Conservation (phyloP, 2,329 filamentous ascomycete species). For the Endothia cerciana region DNA sequence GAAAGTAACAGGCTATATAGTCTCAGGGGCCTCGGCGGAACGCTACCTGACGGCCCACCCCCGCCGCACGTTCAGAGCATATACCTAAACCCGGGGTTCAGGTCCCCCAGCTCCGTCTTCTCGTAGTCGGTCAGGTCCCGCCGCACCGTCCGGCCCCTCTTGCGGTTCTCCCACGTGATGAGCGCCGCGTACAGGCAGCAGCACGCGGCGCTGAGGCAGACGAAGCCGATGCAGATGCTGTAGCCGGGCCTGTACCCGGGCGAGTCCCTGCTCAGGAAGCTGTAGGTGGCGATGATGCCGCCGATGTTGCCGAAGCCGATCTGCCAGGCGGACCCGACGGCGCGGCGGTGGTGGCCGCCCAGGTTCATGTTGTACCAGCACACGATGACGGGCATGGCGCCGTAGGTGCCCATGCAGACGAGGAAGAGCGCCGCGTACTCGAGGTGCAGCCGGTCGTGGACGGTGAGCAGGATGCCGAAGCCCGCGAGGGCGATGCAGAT, state of each 20-base stretch:
- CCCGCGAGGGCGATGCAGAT: slow-evolving; percentile 73
- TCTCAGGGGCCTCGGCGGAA: too few relatives aligned
- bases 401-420: slow-evolving; percentile 78
- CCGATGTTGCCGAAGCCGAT: slow-evolving; percentile 80
- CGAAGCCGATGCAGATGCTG: slow-evolving; percentile 75
- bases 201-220: slow-evolving; percentile 65
- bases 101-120: slow-evolving; percentile 46
- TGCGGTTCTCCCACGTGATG: slow-evolving; percentile 64
- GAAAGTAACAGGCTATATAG: too few relatives aligned
- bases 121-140: slow-evolving; percentile 39
- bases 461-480: slow-evolving; percentile 73
- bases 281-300: slow-evolving; percentile 76
- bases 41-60: too few relatives aligned
- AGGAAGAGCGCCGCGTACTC: slow-evolving; percentile 85
- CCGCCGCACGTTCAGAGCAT: slow-evolving; percentile 39
- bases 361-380: slow-evolving; percentile 86
- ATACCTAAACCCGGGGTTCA: slow-evolving; percentile 43
- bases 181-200: slow-evolving; percentile 64
- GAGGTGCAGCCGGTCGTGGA: slow-evolving; percentile 68
- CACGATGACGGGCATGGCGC: slow-evolving; percentile 85
- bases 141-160: slow-evolving; percentile 49
- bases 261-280: slow-evolving; percentile 68
- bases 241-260: slow-evolving; percentile 75
- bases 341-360: slow-evolving; percentile 70
- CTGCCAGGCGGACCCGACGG: slow-evolving; percentile 76